These are phyloP conservation scores for Vachellia collinsii DNA, from an alignment of 306 rosid species.

Conservation along the genomic window DNA sequence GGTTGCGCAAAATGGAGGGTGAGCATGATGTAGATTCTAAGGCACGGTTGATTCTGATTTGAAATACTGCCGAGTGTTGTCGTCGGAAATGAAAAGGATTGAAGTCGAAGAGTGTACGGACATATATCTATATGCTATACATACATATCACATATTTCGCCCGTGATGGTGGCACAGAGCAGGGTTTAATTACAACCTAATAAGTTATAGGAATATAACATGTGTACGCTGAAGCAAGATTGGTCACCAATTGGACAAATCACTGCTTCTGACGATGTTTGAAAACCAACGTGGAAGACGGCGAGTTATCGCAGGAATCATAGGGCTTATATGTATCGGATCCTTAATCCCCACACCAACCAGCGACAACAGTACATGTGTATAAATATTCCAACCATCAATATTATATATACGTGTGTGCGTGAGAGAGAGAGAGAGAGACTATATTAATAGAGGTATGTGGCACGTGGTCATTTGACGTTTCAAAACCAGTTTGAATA, in stretches of 20 bases:
- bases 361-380: background rate
- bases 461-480: slow-evolving; percentile 44
- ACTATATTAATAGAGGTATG: background rate
- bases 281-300: slow-evolving; percentile 11
- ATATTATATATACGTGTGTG: background rate
- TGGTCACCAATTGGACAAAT: slow-evolving; percentile 32
- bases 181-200: background rate
- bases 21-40: no score
- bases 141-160: background rate
- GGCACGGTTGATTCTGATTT: no score
- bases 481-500: slow-evolving; percentile 49
- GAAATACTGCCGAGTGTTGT: no score
- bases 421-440: no score
- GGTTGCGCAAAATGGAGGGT: no score
- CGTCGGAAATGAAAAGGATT: no score
- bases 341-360: slow-evolving; percentile 8
- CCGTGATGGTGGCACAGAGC: slow-evolving; percentile 23
- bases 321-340: slow-evolving; percentile 8
- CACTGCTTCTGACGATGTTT: slow-evolving; percentile 14
- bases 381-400: background rate
- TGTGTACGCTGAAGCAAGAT: slow-evolving; percentile 36
- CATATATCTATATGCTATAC: no score
- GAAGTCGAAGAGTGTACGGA: no score
- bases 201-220: slow-evolving; percentile 27
- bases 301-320: slow-evolving; percentile 22